Conservation (phyloP, 1,139 yeast species). For the Kodamaea alishanica region DNA sequence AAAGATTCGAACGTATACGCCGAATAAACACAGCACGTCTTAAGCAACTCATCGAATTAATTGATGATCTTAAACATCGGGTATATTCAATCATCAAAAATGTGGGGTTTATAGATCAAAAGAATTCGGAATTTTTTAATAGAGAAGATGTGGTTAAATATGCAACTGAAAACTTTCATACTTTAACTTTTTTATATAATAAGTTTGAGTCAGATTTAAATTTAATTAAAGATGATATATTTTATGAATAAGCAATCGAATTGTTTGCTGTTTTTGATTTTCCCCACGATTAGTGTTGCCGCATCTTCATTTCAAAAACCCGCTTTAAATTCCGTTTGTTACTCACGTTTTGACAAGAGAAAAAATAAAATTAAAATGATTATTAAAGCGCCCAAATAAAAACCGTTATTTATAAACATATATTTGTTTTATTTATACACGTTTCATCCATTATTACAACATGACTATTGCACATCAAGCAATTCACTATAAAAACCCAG, state of each 20-base stretch:
- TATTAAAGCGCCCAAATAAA: too few species aligned
- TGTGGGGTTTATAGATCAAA: constrained; percentile 7
- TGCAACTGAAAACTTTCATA: constrained; percentile 14
- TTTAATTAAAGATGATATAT: constrained; percentile 14
- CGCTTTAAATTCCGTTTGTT: not conserved
- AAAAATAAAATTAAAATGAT: too few species aligned
- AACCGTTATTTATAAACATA: not conserved
- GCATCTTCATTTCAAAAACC: not conserved
- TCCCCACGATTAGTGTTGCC: too few species aligned
- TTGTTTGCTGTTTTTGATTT: too few species aligned
- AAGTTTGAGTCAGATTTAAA: constrained; percentile 11
- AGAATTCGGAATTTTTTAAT: constrained; percentile 7
- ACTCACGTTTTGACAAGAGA: not conserved
- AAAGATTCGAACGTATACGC: constrained; percentile 3
- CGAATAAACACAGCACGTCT: constrained; percentile 6
- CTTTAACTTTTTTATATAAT: constrained; percentile 12
- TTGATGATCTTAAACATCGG: constrained; percentile 10
- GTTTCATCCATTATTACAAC: not conserved
- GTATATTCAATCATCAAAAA: constrained; percentile 9
- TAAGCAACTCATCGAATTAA: constrained; percentile 7
- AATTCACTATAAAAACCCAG: constrained; percentile 17
- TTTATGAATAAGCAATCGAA: constrained; percentile 8
- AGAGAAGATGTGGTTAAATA: constrained; percentile 13
- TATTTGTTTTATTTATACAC: not conserved
- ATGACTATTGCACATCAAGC: constrained; percentile 10